Percentiles rank a stretch among this genome's conserved stretches.
phyloP scores from a whole-genome alignment of 192 early-diverging fungal species.

The Umbelopsis vinacea region DNA sequence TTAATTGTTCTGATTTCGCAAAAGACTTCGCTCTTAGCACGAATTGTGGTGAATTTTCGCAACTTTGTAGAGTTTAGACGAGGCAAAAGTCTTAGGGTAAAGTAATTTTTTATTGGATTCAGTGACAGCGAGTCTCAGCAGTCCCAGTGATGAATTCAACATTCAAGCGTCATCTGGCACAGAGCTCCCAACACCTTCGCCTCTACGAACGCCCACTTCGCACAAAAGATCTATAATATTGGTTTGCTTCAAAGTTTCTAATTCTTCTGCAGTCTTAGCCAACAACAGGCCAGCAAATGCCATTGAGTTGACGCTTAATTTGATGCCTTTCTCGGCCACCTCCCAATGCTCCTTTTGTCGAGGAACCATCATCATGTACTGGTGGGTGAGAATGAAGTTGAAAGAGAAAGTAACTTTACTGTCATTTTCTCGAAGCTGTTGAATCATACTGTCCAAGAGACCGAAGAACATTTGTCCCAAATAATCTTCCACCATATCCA shows the following conservation, averaged over 20 bases:
- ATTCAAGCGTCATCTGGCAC: neutral
- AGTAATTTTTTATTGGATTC: neutral
- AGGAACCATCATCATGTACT: slow-evolving; percentile 61
- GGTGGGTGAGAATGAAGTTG: slow-evolving; percentile 56
- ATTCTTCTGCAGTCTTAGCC: slow-evolving; percentile 45
- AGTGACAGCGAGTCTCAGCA: neutral
- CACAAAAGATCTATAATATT: slow-evolving; percentile 4
- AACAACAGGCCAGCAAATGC: slow-evolving; percentile 57
- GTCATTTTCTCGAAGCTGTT: slow-evolving; percentile 48
- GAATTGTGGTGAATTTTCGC: neutral
- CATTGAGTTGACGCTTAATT: slow-evolving; percentile 53
- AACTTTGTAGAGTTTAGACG: neutral
- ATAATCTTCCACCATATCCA: slow-evolving; percentile 46
- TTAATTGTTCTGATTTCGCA: no score
- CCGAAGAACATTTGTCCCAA: slow-evolving; percentile 51
- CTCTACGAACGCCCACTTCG: neutral
- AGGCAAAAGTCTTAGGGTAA: neutral
- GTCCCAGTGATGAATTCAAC: neutral
- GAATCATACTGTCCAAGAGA: slow-evolving; percentile 53
- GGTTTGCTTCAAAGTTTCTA: slow-evolving; percentile 29
- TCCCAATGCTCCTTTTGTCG: slow-evolving; percentile 39
- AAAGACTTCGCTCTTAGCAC: no score
- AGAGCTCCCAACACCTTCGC: neutral
- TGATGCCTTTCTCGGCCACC: slow-evolving; percentile 19
- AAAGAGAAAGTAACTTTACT: slow-evolving; percentile 42